Conservation (phyloP, 176 grass and related monocot species). For the Triticum urartu region DNA sequence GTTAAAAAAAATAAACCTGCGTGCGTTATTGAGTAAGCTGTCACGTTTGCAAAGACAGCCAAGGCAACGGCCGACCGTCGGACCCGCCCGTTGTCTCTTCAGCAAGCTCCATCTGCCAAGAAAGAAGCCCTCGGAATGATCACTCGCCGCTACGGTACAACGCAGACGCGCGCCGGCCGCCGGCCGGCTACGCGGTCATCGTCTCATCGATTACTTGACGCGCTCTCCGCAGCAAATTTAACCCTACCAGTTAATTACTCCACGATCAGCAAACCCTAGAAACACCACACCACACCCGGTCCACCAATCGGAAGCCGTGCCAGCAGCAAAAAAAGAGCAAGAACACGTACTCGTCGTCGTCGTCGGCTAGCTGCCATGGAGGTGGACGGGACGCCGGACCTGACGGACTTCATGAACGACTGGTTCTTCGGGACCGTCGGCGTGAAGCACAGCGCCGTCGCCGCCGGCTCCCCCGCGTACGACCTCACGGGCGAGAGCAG, state of each 20-base stretch:
- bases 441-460: constrained; percentile 13
- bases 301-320: neutral
- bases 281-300: neutral
- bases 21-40: neutral
- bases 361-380: constrained; percentile 17
- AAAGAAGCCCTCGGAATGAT: constrained; percentile 11
- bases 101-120: neutral
- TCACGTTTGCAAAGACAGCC: neutral
- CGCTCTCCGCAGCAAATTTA: neutral
- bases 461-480: neutral
- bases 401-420: constrained; percentile 78
- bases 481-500: constrained; percentile 42
- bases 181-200: constrained; percentile 14
- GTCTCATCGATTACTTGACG: neutral
- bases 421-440: constrained; percentile 71
- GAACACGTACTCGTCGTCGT: neutral
- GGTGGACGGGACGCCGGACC: constrained; percentile 46
- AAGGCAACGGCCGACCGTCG: neutral
- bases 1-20: no score
- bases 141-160: constrained; percentile 16
- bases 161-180: constrained; percentile 7
- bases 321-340: neutral
- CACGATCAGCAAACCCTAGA: neutral
- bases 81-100: neutral
- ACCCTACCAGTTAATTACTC: neutral